phyloP scores from a whole-genome alignment of 176 grass and related monocot genomes.

The Aegilops tauschii region DNA sequence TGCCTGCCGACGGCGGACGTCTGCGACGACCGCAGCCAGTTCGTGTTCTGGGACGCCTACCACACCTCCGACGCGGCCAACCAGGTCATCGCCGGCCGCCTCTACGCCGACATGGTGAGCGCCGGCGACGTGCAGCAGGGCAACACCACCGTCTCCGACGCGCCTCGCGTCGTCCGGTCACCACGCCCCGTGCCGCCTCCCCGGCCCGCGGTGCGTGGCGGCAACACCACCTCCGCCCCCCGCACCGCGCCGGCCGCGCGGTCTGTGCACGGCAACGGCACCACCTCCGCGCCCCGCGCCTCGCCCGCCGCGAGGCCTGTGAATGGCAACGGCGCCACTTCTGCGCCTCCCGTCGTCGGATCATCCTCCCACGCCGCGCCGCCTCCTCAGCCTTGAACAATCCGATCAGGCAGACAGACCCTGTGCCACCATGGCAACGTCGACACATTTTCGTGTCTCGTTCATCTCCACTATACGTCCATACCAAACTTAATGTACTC shows the following conservation, averaged over 20 bases:
- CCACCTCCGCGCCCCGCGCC: neutral
- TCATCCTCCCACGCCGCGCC: neutral
- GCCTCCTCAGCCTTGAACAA: neutral
- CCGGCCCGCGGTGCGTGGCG: neutral
- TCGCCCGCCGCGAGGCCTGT: neutral
- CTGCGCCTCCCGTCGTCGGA: neutral
- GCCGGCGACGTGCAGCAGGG: conserved; percentile 28
- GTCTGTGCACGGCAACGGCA: neutral
- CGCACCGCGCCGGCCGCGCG: neutral
- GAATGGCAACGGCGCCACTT: neutral
- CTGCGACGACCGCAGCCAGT: conserved; percentile 66
- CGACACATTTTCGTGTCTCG: conserved; percentile 15
- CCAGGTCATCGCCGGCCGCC: conserved; percentile 63
- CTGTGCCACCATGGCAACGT: neutral
- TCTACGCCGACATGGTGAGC: conserved; percentile 55
- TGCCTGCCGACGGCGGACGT: conserved; percentile 81
- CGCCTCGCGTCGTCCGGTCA: conserved; percentile 1
- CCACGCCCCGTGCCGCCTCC: neutral
- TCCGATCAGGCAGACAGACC: neutral
- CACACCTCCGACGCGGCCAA: conserved; percentile 95
- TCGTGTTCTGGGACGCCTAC: conserved; percentile 97
- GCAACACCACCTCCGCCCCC: neutral
- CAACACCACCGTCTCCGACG: neutral
- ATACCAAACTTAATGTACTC: neutral
- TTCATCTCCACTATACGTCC: neutral